Percentiles rank a stretch among this genome's conserved stretches.
Conservation (phyloP, 345 rosid genomes). For the Populus ilicifolia region DNA sequence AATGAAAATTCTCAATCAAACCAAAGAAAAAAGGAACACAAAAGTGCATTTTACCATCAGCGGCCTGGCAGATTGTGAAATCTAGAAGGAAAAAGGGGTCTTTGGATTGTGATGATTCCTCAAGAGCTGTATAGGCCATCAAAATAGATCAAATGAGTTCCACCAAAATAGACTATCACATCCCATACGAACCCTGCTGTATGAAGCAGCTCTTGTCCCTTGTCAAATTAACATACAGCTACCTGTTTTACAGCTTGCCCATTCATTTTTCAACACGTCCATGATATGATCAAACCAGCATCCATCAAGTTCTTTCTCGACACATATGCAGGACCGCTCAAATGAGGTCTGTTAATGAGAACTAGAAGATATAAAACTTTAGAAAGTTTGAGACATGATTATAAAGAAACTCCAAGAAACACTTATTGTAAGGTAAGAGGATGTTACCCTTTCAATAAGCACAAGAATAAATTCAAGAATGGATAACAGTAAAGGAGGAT, state of each 20-base stretch:
- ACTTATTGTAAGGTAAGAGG: neutral
- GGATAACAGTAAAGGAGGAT: neutral
- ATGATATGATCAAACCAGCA: conserved; percentile 48
- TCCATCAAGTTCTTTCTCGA: conserved; percentile 54
- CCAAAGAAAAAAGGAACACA: neutral
- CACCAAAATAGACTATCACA: neutral
- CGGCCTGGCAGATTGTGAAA: conserved; percentile 30
- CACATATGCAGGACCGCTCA: conserved; percentile 34
- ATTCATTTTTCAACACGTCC: conserved; percentile 12
- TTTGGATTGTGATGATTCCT: conserved; percentile 34
- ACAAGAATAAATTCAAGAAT: neutral
- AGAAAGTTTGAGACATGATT: conserved; percentile 29
- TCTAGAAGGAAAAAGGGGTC: conserved; percentile 52
- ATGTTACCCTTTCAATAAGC: neutral
- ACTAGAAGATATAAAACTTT: conserved; percentile 64
- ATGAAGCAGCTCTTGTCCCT: neutral
- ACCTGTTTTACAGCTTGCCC: conserved; percentile 17
- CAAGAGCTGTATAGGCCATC: conserved; percentile 42
- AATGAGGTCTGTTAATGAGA: conserved; percentile 55
- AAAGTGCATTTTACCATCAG: conserved; percentile 28
- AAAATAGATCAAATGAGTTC: conserved; percentile 10
- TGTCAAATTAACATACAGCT: neutral
- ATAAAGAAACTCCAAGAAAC: neutral
- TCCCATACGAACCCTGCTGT: neutral
- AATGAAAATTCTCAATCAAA: neutral